Evolutionary conservation across 2,329 filamentous ascomycete species (phyloP), one percentile per base, ranked within the genome.

Genomic region (Parastagonospora nodorum): DNA sequence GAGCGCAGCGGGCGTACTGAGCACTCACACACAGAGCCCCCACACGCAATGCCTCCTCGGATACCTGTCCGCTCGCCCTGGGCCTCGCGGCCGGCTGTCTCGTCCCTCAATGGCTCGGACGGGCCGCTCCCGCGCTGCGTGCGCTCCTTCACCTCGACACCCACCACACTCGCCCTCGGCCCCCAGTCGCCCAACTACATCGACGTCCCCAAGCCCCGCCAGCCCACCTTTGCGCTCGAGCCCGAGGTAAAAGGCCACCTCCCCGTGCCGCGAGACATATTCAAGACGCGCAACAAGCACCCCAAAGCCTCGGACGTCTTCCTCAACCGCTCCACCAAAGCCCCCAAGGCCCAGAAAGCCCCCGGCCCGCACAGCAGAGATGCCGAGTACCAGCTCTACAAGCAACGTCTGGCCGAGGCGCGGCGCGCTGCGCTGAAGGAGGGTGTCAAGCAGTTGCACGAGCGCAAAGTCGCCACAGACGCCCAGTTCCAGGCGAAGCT

Each of bases 171-270:
- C 42, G 75, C 76, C 42, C 79, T 92, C 57, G 88, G 88, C 14
- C 93, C 94, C 42, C 90, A 97, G 72, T 96, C 92, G 31, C 93
- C 94, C 40, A 83, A 84, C 58, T 97, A 89, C 79, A 89, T 97
- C 76, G 86, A 90, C 60, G 80, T 97, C 48, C 93, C 92, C 41
- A 81, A 82, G 61, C 83, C 89, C 42, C 82, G 85, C n/a, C 91
- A 96, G 72, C 85, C 87, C 43, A 81, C 84, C n/a, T 74, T 77
- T 36, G 75, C 77, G 3, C 66, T 72, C 44, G 78, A 78, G 51
- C 77, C 75, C 12, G 59, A 63, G 9, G 72, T 91, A 30, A 91
- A 91, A 72, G 94, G 94, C 61, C 84, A 87, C 50, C 82, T 99
- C 0, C 94, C 94, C 8, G 80, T 91, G 0, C 93, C 94, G 31